Evolutionary conservation across 257 asterid genomes (phyloP).

Genomic region (Nicotiana noctiflora): DNA sequence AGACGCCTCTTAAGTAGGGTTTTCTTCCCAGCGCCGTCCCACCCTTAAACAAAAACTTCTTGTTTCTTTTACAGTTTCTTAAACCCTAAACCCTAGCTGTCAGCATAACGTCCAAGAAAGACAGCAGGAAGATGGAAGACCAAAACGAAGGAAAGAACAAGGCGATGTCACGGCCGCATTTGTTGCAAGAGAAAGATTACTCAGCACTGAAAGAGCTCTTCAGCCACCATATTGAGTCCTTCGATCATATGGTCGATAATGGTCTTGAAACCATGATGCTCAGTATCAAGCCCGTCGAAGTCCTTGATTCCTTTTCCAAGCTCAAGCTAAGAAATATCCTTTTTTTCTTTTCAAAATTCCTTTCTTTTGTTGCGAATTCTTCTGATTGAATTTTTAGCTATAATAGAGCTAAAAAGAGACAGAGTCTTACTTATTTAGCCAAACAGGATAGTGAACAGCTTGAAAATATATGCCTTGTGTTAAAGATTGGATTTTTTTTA

Average conservation of each 20-base stretch:
- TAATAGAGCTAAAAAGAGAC: background rate
- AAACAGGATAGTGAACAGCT: background rate
- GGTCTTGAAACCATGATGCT: conserved; percentile 55
- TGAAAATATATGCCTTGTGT: background rate
- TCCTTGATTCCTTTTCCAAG: conserved; percentile 36
- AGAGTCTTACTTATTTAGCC: background rate
- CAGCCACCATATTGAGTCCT: conserved; percentile 75
- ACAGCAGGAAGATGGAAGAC: background rate
- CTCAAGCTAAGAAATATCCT: conserved; percentile 83
- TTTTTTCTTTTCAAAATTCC: conserved; percentile 18
- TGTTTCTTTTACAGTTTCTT: background rate
- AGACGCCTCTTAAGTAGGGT: too few relatives aligned
- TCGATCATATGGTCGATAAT: conserved; percentile 58
- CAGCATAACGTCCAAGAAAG: background rate
- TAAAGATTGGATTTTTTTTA: background rate
- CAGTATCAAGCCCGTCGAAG: conserved; percentile 54
- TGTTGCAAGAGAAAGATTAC: conserved; percentile 59
- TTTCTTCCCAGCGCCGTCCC: too few relatives aligned
- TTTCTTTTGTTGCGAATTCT: background rate
- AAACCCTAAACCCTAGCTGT: conserved; percentile 9
- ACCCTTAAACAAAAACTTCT: too few relatives aligned
- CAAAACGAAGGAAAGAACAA: background rate
- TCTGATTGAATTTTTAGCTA: too few relatives aligned
- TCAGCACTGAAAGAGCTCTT: conserved; percentile 50
- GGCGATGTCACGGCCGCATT: conserved; percentile 46